These are phyloP conservation scores for Dichotomopilus funicola DNA, from an alignment of 2,329 filamentous ascomycete species.

Conservation along the genomic window DNA sequence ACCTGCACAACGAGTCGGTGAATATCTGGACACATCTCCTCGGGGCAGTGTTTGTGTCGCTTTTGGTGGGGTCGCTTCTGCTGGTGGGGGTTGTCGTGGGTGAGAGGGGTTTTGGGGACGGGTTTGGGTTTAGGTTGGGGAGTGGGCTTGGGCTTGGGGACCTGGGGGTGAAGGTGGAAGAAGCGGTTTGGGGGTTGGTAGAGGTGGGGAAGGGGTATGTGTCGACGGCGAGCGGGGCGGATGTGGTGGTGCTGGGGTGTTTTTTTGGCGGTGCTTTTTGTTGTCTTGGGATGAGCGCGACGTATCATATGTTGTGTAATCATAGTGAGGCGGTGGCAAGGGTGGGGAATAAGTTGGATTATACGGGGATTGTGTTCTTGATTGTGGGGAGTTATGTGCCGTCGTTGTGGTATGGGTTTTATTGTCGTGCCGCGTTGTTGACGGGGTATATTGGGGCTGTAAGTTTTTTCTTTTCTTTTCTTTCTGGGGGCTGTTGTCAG, in stretches of 20 bases:
- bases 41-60: constrained; percentile 49
- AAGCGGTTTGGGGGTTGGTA: no score
- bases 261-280: constrained; percentile 70
- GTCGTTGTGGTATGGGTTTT: constrained; percentile 81
- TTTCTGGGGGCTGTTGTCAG: not conserved
- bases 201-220: no score
- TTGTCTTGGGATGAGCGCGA: constrained; percentile 75
- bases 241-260: constrained; percentile 67
- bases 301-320: constrained; percentile 78
- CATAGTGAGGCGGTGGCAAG: constrained; percentile 72
- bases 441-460: constrained; percentile 70
- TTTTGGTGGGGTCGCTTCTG: constrained; percentile 31
- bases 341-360: constrained; percentile 90
- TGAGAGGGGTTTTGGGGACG: no score
- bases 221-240: constrained; percentile 48
- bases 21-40: constrained; percentile 60
- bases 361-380: constrained; percentile 84
- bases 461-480: constrained; percentile 28
- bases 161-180: no score
- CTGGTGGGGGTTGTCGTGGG: no score
- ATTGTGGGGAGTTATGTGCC: constrained; percentile 91
- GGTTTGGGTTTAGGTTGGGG: no score
- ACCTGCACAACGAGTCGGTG: constrained; percentile 56
- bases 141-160: no score
- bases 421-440: constrained; percentile 59